phyloP scores from a whole-genome alignment of 1,284 basidiomycete species.

The Sphaerobolus stellatus region DNA sequence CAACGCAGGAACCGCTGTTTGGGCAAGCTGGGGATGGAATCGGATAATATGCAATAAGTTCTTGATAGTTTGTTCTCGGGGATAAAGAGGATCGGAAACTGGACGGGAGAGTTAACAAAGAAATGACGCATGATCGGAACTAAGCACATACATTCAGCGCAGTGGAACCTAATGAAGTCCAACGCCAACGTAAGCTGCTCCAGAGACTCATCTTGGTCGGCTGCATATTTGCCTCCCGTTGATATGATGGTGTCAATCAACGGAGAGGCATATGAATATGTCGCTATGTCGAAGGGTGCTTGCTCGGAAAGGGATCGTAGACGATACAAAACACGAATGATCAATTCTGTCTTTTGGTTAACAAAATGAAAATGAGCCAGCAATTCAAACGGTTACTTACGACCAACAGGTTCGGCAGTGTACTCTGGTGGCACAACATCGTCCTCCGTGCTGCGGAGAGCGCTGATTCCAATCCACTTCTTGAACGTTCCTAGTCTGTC shows the following conservation, averaged over 20 bases:
- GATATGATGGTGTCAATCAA: slow-evolving; percentile 72
- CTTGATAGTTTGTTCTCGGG: slow-evolving; percentile 68
- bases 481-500: slow-evolving; percentile 68
- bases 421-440: slow-evolving; percentile 72
- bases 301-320: slow-evolving; percentile 83
- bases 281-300: slow-evolving; percentile 78
- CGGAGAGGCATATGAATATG: slow-evolving; percentile 82
- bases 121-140: background rate
- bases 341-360: slow-evolving; percentile 25
- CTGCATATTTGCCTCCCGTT: slow-evolving; percentile 58
- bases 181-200: slow-evolving; percentile 88
- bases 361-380: background rate
- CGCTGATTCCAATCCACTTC: slow-evolving; percentile 77
- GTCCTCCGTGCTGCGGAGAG: slow-evolving; percentile 69
- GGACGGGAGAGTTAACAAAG: background rate
- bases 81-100: slow-evolving; percentile 73
- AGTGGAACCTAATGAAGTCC: slow-evolving; percentile 86
- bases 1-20: slow-evolving; percentile 83
- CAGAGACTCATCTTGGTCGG: slow-evolving; percentile 70
- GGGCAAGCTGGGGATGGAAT: slow-evolving; percentile 79
- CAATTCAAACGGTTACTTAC: slow-evolving; percentile 42
- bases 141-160: slow-evolving; percentile 69
- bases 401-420: slow-evolving; percentile 65
- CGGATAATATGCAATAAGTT: slow-evolving; percentile 77
- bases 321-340: slow-evolving; percentile 86